These are phyloP conservation scores for Euptelea pleiosperma DNA, from an alignment of 164 flowering plant genomes.

Conservation along the genomic window DNA sequence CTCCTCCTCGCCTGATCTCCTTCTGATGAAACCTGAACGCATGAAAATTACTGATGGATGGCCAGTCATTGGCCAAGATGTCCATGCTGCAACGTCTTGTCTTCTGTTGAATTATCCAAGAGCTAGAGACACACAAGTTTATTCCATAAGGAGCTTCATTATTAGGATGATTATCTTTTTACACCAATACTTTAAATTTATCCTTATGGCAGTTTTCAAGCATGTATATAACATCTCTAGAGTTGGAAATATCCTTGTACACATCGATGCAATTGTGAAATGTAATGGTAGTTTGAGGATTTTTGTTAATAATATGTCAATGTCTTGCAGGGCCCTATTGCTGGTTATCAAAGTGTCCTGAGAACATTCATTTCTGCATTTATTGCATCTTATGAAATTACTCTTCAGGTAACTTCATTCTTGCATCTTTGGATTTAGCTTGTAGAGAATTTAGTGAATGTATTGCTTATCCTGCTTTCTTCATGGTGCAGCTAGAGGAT, in stretches of 20 bases:
- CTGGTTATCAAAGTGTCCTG: slow-evolving; percentile 86
- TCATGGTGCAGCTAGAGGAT: slow-evolving; percentile 66
- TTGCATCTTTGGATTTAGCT: neutral
- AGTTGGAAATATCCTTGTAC: too few relatives aligned
- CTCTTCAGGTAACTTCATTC: slow-evolving; percentile 57
- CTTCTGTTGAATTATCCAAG: neutral
- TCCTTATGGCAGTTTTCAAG: neutral
- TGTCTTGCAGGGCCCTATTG: slow-evolving; percentile 64
- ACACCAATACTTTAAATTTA: neutral
- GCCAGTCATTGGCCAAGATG: too few relatives aligned
- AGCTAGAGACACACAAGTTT: too few relatives aligned
- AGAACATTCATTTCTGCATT: slow-evolving; percentile 89
- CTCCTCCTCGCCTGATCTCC: too few relatives aligned
- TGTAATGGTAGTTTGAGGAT: too few relatives aligned
- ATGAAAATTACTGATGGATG: too few relatives aligned
- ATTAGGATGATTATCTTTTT: neutral
- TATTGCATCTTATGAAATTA: slow-evolving; percentile 89
- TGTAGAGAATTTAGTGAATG: neutral
- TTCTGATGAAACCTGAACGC: too few relatives aligned
- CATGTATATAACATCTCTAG: neutral
- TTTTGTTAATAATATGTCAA: too few relatives aligned
- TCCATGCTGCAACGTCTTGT: too few relatives aligned
- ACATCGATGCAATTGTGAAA: too few relatives aligned
- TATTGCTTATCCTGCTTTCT: slow-evolving; percentile 14
- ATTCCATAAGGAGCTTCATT: neutral